Base-by-base conservation (phyloP, 352 stramenopile genomes). In the Phytophthora melonis region DNA sequence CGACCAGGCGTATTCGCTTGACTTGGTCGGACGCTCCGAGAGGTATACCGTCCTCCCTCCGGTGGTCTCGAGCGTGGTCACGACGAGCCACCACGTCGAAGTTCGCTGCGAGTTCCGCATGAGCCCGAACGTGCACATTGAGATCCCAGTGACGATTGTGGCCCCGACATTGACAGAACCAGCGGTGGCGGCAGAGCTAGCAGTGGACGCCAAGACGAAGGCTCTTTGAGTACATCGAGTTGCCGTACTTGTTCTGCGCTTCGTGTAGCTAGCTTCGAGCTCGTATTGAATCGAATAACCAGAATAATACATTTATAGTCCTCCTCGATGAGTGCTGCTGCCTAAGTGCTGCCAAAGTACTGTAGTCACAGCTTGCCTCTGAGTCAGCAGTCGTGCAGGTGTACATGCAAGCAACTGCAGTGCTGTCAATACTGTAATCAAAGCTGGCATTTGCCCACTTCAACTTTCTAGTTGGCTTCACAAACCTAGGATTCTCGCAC, bases 121-220 rank as follows among this genome's bases (percentile, higher is more conserved):
- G 61, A 68, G 71, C n/a, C 66, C 71, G 36, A 78, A 66, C 66
- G 55, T 75, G 39, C 62, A 71, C 23, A 59, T 74, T 10, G 71
- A 78, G 53, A 75, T 78, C 41, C 71, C 71, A 19, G 66, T 78
- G 14, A 78, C 60, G 41, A 75, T 75, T 62, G 16, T 78, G 39
- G 47, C 55, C 25, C 60, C 59, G 6, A 30, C 50, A 21, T 23
- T 58, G 18, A 14, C 47, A 6, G 59, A 69, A 30, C 43, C 52
- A 21, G 58, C 63, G 39, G n/a, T 14, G 23, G 47, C 63, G 30
- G 30, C 70, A 18, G 43, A 69, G 4, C 21, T 58, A 21, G 18
- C 50, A 32, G 3, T 39, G 10, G 65, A 74, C 16, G 5, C 58
- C 19, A 70, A 77, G 52, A 49, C 50, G 16, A 77, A 77, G 43